Conservation (phyloP, 371 early-diverging fungal genomes). For the Gilbertella persicaria region DNA sequence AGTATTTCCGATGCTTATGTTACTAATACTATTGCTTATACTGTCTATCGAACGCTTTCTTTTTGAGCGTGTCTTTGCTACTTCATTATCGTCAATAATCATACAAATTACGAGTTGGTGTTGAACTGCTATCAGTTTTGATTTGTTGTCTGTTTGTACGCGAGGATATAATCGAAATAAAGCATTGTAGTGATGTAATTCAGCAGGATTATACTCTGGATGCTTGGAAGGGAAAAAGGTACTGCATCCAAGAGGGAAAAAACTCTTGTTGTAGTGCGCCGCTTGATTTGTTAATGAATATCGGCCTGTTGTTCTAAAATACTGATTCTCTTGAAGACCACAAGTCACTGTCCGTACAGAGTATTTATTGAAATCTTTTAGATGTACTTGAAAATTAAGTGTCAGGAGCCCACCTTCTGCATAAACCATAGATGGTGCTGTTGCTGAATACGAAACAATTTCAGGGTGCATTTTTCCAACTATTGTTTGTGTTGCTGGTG, state of each 20-base stretch:
- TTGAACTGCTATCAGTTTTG: slow-evolving; percentile 15
- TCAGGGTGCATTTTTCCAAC: slow-evolving; percentile 9
- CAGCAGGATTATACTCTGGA: slow-evolving; percentile 12
- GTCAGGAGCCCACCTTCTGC: slow-evolving; percentile 25
- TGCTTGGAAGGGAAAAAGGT: slow-evolving; percentile 24
- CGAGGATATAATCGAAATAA: slow-evolving; percentile 24
- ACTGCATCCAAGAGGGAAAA: slow-evolving; percentile 17
- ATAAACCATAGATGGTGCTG: slow-evolving; percentile 27
- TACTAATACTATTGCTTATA: background rate
- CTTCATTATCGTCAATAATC: slow-evolving; percentile 10
- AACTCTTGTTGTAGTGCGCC: background rate
- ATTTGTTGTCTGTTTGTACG: slow-evolving; percentile 19
- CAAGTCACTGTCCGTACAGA: slow-evolving; percentile 20
- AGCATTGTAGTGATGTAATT: slow-evolving; percentile 22
- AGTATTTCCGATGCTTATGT: background rate
- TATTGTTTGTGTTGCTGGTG: background rate
- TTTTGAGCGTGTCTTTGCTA: background rate
- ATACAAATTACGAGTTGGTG: slow-evolving; percentile 15
- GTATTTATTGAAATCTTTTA: slow-evolving; percentile 12
- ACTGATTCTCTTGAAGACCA: slow-evolving; percentile 16
- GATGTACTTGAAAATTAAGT: slow-evolving; percentile 12
- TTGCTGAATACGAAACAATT: slow-evolving; percentile 19
- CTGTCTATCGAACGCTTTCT: background rate
- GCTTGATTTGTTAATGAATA: slow-evolving; percentile 18
- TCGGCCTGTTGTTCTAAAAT: slow-evolving; percentile 24